Base-by-base conservation (phyloP, 2,329 filamentous ascomycete species). In the Sporothrix phasma region DNA sequence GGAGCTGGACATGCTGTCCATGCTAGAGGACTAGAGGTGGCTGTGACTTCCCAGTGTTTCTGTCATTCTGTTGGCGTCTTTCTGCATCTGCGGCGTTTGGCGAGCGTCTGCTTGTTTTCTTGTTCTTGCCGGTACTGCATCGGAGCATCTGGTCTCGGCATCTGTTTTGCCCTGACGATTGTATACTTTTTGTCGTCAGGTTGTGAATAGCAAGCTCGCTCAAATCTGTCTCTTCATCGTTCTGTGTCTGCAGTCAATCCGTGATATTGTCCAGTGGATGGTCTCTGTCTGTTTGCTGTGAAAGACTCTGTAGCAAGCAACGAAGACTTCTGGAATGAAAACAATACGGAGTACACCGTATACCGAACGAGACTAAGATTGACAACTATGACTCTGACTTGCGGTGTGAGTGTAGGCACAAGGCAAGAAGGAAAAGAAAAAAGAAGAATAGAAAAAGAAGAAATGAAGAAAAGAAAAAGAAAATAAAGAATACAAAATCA, bases 1-100 rank as follows among this genome's bases (percentile, higher is more conserved):
- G 24, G 90, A 93, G 75, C 75, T 93, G 65, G 87, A 90, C 64
- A 79, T 88, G 68, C 74, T 93, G 69, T 80, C 79, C 26, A 77
- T 92, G 76, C 79, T 91, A 72, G 88, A 91, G 71, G 81, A 85
- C n/a, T 72, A 53, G 37, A 69, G 5, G 69, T 61, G 65, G 34
- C 1, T 37, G 15, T 37, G 34, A 34, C 3, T 53, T 24, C 26
- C 13, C 51, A 4, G 22, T 17, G 3, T 62, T 15, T 24, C 17
- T 6, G 7, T 31, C 24, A 15, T 31, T n/a, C 19, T 10, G 10
- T 53, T 31, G 17, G 13, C 3, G 19, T 62, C 22, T 58, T 47
- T 1, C 22, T 34, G 41, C 31, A 54, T 41, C 45, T 45, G 49
- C 7, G 54, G 54, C 54, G 54, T 58, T 26, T 58, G 31, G 22